Evolutionary conservation across 805 yeast genomes (phyloP), one percentile per base, ranked within the genome.

Genomic region (Kodamaea laetipori): DNA sequence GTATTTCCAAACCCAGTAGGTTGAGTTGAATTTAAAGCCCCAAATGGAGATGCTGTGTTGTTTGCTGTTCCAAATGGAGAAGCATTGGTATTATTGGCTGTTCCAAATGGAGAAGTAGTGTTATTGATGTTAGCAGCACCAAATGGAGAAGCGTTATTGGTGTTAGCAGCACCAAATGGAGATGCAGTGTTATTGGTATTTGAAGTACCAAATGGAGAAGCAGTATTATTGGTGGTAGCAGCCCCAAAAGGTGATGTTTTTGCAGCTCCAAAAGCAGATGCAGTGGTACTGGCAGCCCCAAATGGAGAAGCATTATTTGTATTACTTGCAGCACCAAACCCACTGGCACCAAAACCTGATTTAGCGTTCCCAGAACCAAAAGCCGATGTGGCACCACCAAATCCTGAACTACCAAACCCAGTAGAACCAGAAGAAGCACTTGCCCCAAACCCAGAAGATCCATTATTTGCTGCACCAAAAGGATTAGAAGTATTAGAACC

Each of bases 171-270:
- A 8, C 46, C 49, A 39, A 44, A 44, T n/a, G 52, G 48, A 9
- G 45, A 27, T 10, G 43, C 36, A 11, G 44, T 28, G 24, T 21
- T 21, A 21, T 21, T 21, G 8, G 24, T 6, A 21, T 21, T 21
- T 21, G 24, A 6, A 8, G 24, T 21, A 6, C 24, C 63, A 39
- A 55, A 55, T 4, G 50, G 53, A 15, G 55, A 33, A 37, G 43
- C 26, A 12, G 9, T 25, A 8, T 19, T 37, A 12, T 30, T 30
- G 15, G 34, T 15, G 17, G 34, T 13, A 2, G n/a, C 37, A 34
- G 34, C 33, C 4, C 42, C 51, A 39, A 48, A 48, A 4, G 51
- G 39, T 32, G 5, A 38, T 18, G 30, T 16, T 21, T 12, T 28
- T 26, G 15, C 8, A 6, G 36, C 8, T 5, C 44, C 45, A 37